These are phyloP conservation scores for Zymoseptoria crescenta DNA, from an alignment of 2,329 filamentous ascomycete species.

Conservation along the genomic window DNA sequence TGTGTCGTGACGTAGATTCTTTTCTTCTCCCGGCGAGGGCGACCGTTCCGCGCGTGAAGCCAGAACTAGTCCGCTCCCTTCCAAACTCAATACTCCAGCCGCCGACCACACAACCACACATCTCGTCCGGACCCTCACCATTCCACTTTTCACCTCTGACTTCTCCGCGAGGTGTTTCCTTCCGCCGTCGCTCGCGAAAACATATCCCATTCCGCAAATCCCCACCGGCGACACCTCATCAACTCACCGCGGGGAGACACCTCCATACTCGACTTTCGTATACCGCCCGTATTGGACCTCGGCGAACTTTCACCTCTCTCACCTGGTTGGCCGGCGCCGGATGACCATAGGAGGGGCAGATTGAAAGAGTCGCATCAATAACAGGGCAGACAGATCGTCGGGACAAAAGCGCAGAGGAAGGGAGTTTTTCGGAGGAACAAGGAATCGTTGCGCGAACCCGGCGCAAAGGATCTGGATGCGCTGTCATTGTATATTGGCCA, in stretches of 20 bases:
- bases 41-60: neutral
- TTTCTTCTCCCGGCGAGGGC: neutral
- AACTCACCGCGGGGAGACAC: neutral
- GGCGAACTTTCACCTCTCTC: neutral
- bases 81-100: neutral
- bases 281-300: neutral
- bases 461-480: neutral
- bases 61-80: neutral
- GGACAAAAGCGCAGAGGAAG: neutral
- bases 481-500: neutral
- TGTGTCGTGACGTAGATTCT: neutral
- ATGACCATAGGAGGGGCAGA: conserved; percentile 15
- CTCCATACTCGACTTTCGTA: neutral
- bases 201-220: neutral
- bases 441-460: neutral
- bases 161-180: neutral
- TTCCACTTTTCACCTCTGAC: neutral
- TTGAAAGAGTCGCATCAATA: conserved; percentile 4
- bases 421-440: neutral
- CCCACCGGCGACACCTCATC: neutral
- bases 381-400: conserved; percentile 3
- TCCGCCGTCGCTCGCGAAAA: neutral
- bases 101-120: neutral
- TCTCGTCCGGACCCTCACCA: neutral
- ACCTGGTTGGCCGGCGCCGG: neutral